These are phyloP conservation scores for Citrullus colocynthis DNA, from an alignment of 306 rosid genomes.

Conservation along the genomic window DNA sequence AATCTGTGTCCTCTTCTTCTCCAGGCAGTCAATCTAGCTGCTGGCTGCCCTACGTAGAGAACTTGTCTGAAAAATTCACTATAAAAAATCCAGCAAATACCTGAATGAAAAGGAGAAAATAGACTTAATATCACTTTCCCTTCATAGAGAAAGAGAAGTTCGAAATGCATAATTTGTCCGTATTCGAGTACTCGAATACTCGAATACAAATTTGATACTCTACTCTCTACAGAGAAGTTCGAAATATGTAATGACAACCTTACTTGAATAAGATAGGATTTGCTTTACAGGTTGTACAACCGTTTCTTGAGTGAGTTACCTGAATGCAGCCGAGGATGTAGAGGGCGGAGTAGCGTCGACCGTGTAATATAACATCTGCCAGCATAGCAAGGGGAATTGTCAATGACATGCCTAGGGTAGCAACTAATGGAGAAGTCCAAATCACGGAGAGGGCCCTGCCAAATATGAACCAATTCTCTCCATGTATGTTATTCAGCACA, in stretches of 20 bases:
- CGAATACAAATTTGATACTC: background rate
- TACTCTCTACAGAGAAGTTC: no score
- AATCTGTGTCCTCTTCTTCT: background rate
- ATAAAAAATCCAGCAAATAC: constrained; percentile 59
- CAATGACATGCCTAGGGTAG: constrained; percentile 58
- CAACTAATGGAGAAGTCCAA: constrained; percentile 71
- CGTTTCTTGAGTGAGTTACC: constrained; percentile 18
- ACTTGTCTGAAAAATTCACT: constrained; percentile 48
- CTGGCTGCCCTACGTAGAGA: constrained; percentile 19
- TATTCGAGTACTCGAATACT: background rate
- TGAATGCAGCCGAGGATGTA: constrained; percentile 59
- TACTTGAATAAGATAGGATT: no score
- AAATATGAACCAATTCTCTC: background rate
- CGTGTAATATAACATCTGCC: constrained; percentile 57
- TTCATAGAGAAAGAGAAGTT: background rate
- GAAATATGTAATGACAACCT: no score
- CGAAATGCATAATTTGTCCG: background rate
- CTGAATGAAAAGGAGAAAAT: constrained; percentile 17
- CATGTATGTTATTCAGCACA: background rate
- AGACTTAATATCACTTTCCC: background rate
- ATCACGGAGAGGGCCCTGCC: constrained; percentile 65
- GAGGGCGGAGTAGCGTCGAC: constrained; percentile 42
- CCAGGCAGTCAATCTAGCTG: background rate
- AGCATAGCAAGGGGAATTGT: constrained; percentile 75
- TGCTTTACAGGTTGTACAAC: no score